Evolutionary conservation across 352 stramenopile genomes (phyloP).

Genomic region (Phytophthora sp.): DNA sequence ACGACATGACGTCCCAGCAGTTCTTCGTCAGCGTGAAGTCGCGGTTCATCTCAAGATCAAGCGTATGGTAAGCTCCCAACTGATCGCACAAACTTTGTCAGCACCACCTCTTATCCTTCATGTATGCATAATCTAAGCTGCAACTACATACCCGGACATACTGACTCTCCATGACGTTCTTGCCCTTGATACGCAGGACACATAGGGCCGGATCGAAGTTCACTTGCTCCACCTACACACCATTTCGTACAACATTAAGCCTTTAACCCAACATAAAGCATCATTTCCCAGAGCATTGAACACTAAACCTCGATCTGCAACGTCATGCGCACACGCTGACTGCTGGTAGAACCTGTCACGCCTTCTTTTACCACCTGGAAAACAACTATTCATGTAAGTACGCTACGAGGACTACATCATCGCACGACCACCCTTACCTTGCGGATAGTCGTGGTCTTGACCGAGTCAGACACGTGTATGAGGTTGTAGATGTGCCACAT

Average conservation of each 20-base stretch:
- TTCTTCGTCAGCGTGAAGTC: constrained; percentile 97
- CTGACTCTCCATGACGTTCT: constrained; percentile 94
- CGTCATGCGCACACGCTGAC: constrained; percentile 94
- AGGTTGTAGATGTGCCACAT: constrained; percentile 99
- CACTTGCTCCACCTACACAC: constrained; percentile 91
- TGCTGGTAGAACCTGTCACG: constrained; percentile 95
- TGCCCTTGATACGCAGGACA: constrained; percentile 94
- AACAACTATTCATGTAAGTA: constrained; percentile 24
- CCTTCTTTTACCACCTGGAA: constrained; percentile 94
- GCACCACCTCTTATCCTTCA: background rate
- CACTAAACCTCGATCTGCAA: constrained; percentile 90
- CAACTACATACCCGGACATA: constrained; percentile 89
- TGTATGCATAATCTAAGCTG: background rate
- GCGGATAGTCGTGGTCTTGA: constrained; percentile 97
- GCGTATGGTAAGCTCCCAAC: constrained; percentile 97
- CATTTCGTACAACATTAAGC: constrained; percentile 1
- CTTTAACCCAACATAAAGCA: background rate
- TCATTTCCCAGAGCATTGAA: background rate
- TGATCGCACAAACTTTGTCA: constrained; percentile 30
- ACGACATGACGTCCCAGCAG: constrained; percentile 97
- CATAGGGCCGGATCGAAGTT: constrained; percentile 96
- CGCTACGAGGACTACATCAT: background rate
- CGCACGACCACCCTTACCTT: too few relatives aligned
- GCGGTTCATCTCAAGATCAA: constrained; percentile 96
- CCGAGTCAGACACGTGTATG: constrained; percentile 92